Conservation (phyloP, 306 rosid species). For the Ziziphus jujuba region DNA sequence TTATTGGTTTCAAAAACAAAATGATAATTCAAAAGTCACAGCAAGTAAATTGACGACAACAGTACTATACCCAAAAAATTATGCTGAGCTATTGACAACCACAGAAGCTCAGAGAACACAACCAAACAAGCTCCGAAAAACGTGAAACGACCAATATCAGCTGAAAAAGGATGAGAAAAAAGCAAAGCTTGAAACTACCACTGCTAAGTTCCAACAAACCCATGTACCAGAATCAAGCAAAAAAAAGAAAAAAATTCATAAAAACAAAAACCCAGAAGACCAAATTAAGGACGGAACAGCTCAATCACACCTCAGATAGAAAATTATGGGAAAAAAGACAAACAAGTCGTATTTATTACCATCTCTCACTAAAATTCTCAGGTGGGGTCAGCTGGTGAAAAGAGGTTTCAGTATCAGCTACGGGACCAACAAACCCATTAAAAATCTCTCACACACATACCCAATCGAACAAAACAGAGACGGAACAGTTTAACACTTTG, state of each 20-base stretch:
- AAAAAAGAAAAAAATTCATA: not conserved
- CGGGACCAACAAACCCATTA: slow-evolving; percentile 21
- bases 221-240: slow-evolving; percentile 17
- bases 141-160: not conserved
- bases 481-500: not conserved
- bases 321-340: slow-evolving; percentile 26
- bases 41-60: slow-evolving; percentile 25
- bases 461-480: slow-evolving; percentile 13
- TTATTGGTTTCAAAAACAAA: not conserved
- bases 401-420: slow-evolving; percentile 10
- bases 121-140: slow-evolving; percentile 16
- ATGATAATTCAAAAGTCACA: not conserved
- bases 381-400: slow-evolving; percentile 33
- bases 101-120: not conserved
- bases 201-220: slow-evolving; percentile 19
- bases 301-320: slow-evolving; percentile 23
- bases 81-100: not conserved
- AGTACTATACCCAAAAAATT: slow-evolving; percentile 1
- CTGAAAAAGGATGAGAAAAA: slow-evolving; percentile 10
- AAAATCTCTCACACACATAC: slow-evolving; percentile 13
- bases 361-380: slow-evolving; percentile 27
- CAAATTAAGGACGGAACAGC: slow-evolving; percentile 7
- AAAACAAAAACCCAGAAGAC: slow-evolving; percentile 17
- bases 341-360: slow-evolving; percentile 25
- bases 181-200: slow-evolving; percentile 19